A percentile compares a stretch with the other conserved stretches of the same genome.
These are phyloP conservation scores for Aspergillus ochraceus DNA, from an alignment of 2,329 filamentous ascomycete species.

Conservation along the genomic window DNA sequence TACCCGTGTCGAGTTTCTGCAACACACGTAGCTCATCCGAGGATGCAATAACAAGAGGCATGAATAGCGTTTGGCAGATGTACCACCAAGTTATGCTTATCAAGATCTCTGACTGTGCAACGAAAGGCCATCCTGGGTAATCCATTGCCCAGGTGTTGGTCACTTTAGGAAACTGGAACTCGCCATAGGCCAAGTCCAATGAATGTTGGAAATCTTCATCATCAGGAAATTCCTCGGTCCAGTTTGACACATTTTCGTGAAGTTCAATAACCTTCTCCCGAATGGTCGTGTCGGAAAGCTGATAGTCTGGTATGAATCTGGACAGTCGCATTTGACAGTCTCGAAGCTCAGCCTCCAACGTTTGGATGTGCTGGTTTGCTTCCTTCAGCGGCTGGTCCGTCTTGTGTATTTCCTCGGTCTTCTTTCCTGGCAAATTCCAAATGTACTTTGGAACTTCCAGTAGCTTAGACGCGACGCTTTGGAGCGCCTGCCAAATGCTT, in stretches of 20 bases:
- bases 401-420: no score
- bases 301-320: not conserved
- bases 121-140: not conserved
- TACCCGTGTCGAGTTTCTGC: not conserved
- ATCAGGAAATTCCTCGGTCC: conserved; percentile 5
- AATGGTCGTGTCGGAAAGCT: conserved; percentile 2
- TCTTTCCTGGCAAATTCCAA: no score
- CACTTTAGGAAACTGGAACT: not conserved
- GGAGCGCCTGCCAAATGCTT: no score
- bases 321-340: not conserved
- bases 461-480: no score
- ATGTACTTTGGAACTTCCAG: no score
- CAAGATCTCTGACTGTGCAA: not conserved
- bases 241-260: conserved; percentile 1
- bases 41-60: not conserved
- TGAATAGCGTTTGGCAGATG: not conserved
- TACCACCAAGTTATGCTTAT: not conserved
- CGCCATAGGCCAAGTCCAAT: not conserved
- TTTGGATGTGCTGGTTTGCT: no score
- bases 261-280: not conserved
- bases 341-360: not conserved
- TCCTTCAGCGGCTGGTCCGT: no score
- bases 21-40: not conserved
- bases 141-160: not conserved
- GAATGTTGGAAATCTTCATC: not conserved